A percentile compares a stretch with the other conserved stretches of the same genome.
Conservation (phyloP, 768 basidiomycete species). For the Butyriboletus loyo region DNA sequence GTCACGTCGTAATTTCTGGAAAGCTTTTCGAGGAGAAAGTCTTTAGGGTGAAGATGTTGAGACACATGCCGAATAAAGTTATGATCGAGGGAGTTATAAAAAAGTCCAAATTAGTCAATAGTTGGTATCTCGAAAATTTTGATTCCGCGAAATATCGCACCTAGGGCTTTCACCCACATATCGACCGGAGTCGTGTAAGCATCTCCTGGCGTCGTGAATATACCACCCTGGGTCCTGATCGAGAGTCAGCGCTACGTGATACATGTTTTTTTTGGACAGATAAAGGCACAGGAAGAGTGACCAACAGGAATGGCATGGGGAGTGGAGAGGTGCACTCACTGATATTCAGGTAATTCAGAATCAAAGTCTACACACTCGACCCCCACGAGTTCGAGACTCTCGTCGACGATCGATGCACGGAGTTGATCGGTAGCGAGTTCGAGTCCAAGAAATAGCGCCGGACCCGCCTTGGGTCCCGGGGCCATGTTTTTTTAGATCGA, state of each 20-base stretch:
- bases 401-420: conserved; percentile 80
- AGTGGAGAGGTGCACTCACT: conserved; percentile 48
- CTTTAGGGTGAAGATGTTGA: conserved; percentile 36
- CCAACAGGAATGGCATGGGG: not conserved
- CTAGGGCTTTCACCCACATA: conserved; percentile 87
- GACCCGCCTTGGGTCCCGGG: conserved; percentile 38
- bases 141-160: conserved; percentile 56
- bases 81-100: conserved; percentile 32
- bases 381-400: conserved; percentile 75
- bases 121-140: conserved; percentile 49
- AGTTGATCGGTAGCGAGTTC: conserved; percentile 84
- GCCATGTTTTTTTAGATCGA: conserved; percentile 26
- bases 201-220: conserved; percentile 83
- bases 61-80: conserved; percentile 29
- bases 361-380: conserved; percentile 86
- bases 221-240: conserved; percentile 76
- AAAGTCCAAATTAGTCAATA: conserved; percentile 34
- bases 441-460: conserved; percentile 76
- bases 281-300: not conserved
- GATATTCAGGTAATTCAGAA: conserved; percentile 72
- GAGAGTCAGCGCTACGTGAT: conserved; percentile 17
- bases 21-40: conserved; percentile 73
- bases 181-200: conserved; percentile 86
- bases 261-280: conserved; percentile 10
- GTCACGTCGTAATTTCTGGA: conserved; percentile 65